Base-by-base conservation (phyloP, 2,329 filamentous ascomycete species). In the Sarocladium kiliense region DNA sequence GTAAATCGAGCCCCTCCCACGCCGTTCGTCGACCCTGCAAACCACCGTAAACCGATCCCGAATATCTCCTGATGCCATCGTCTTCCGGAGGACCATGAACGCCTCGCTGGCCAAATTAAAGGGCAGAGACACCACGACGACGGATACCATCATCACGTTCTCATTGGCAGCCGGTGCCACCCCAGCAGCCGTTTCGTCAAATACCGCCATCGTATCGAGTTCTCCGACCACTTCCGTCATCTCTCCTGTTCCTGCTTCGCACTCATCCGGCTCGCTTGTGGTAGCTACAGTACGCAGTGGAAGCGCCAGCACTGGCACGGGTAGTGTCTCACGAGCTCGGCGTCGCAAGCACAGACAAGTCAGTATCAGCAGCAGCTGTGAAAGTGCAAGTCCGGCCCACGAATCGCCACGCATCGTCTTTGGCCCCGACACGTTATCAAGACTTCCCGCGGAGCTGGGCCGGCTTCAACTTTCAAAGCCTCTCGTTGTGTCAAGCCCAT, bases 401-500 rank as follows among this genome's bases (percentile, higher is more conserved):
- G 49, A 61, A 0, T 58, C 64, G 3, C 68, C 71, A 14, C 67
- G 68, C 26, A 57, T 73, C 30, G 66, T 74, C 37, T 67, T 68
- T 54, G 71, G 71, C 2, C 59, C 60, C 2, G 68, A 68, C 34
- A 63, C 67, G 30, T 57, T 73, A 49, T 53, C 61, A 18, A 65
- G 63, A 4, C 61, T 74, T 5, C 63, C 71, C 4, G 59, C 60
- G 12, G 71, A 74, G 56, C 61, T 74, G 6, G 63, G 60, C 26
- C 64, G 62, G 2, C 61, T 73, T 11, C 60, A 61, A n/a, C 58
- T 71, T 7, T 61, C 66, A 3, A 62, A 63, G 11, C 71, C 71
- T 1, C 65, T 74, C 55, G 68, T 74, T 44, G 65, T 74, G 25
- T 68, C 63, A 26, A 72, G 69, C 16, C 69, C 71, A 5, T 74